These are phyloP conservation scores for Amylostereum areolatum DNA, from an alignment of 1,284 basidiomycete species.

Conservation along the genomic window DNA sequence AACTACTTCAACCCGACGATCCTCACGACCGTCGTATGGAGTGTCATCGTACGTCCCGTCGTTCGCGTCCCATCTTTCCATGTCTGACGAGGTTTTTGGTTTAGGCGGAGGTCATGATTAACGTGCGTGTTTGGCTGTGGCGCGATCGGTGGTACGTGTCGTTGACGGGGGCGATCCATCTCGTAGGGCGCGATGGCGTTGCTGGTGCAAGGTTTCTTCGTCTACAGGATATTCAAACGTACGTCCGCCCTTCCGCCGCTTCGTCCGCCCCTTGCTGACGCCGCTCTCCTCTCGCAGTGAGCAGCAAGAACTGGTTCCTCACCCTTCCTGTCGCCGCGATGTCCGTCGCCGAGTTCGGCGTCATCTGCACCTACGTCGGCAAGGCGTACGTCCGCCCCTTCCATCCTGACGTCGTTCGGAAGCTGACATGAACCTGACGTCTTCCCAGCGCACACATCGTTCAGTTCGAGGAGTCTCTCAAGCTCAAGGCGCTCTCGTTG, in stretches of 20 bases:
- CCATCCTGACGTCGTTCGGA: background rate
- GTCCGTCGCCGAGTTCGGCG: conserved; percentile 33
- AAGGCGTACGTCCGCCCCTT: conserved; percentile 9
- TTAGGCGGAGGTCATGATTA: background rate
- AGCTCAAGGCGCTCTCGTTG: conserved; percentile 42
- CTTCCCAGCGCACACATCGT: no score
- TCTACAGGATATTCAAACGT: conserved; percentile 49
- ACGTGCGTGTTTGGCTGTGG: background rate
- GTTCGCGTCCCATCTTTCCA: no score
- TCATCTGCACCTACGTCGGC: conserved; percentile 9
- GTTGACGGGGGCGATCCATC: no score
- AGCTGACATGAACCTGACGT: conserved; percentile 18
- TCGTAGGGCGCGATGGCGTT: conserved; percentile 36
- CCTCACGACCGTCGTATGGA: conserved; percentile 18
- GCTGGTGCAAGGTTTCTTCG: conserved; percentile 49
- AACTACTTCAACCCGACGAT: conserved; percentile 33
- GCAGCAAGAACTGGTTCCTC: conserved; percentile 36
- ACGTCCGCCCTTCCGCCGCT: conserved; percentile 15
- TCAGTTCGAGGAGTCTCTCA: background rate
- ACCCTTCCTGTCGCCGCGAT: conserved; percentile 33
- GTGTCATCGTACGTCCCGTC: conserved; percentile 38
- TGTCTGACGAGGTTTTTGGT: conserved; percentile 11
- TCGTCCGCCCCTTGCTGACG: background rate
- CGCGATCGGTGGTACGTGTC: no score
- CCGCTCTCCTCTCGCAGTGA: conserved; percentile 28